Conservation (phyloP, 2,329 filamentous ascomycete genomes). For the Elsinoe ampelina region DNA sequence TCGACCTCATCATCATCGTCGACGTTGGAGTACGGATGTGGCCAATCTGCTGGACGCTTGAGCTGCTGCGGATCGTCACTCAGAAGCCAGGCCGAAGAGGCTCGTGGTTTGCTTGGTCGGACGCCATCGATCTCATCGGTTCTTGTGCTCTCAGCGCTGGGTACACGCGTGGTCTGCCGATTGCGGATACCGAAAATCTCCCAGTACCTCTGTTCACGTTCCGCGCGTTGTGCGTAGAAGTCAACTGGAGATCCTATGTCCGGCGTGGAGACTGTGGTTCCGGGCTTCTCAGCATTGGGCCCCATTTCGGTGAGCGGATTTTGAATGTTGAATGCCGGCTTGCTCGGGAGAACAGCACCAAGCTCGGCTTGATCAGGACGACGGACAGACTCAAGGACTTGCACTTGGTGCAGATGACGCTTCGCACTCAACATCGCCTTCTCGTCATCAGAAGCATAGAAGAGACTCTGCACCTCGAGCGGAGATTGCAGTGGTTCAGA, state of each 20-base stretch:
- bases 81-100: neutral
- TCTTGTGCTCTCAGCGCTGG: neutral
- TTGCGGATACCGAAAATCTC: neutral
- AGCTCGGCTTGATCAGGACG: neutral
- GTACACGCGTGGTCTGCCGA: neutral
- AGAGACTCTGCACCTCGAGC: slow-evolving; percentile 7
- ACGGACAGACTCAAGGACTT: neutral
- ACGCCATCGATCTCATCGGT: neutral
- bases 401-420: neutral
- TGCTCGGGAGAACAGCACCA: neutral
- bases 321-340: neutral
- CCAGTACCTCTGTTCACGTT: neutral
- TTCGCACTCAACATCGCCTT: neutral
- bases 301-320: neutral
- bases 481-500: neutral
- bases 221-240: neutral
- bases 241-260: neutral
- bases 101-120: neutral
- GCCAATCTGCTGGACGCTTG: neutral
- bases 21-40: neutral
- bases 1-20: no score
- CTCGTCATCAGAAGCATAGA: slow-evolving; percentile 9
- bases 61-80: neutral
- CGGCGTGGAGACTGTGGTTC: neutral
- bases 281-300: neutral